These are phyloP conservation scores for Luzula sylvatica DNA, from an alignment of 176 grass and related monocot genomes.

Conservation along the genomic window DNA sequence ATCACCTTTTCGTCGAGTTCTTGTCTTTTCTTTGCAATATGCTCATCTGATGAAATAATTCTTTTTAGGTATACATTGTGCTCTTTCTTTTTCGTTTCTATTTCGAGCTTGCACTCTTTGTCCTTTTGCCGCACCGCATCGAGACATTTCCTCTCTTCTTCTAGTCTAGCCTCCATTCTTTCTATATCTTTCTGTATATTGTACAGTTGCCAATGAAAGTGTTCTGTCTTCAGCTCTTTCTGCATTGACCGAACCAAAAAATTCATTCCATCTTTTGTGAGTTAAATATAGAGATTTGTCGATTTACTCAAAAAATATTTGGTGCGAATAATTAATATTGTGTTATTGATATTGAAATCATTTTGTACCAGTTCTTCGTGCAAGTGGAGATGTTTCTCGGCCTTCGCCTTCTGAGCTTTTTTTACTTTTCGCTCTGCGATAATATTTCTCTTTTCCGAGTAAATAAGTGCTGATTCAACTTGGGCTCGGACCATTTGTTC, in stretches of 20 bases:
- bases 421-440: conserved; percentile 92
- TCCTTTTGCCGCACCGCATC: conserved; percentile 50
- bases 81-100: conserved; percentile 74
- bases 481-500: conserved; percentile 58
- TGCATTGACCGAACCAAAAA: conserved; percentile 22
- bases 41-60: conserved; percentile 66
- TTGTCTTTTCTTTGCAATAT: conserved; percentile 76
- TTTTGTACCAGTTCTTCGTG: conserved; percentile 59
- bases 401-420: conserved; percentile 91
- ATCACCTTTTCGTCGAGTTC: conserved; percentile 82
- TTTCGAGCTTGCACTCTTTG: conserved; percentile 44
- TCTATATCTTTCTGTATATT: conserved; percentile 70
- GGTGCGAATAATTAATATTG: too few species aligned
- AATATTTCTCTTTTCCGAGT: conserved; percentile 89
- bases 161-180: conserved; percentile 59
- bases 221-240: conserved; percentile 77
- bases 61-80: conserved; percentile 84
- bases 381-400: conserved; percentile 74
- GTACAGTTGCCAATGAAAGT: conserved; percentile 83
- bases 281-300: neutral
- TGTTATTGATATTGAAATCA: too few species aligned
- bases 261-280: neutral
- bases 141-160: conserved; percentile 50
- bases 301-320: too few species aligned
- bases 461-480: conserved; percentile 86